A percentile compares a stretch with the other conserved stretches of the same genome.
Evolutionary conservation across 2,329 filamentous ascomycete species (phyloP).

Genomic region (Leptographium flavum): DNA sequence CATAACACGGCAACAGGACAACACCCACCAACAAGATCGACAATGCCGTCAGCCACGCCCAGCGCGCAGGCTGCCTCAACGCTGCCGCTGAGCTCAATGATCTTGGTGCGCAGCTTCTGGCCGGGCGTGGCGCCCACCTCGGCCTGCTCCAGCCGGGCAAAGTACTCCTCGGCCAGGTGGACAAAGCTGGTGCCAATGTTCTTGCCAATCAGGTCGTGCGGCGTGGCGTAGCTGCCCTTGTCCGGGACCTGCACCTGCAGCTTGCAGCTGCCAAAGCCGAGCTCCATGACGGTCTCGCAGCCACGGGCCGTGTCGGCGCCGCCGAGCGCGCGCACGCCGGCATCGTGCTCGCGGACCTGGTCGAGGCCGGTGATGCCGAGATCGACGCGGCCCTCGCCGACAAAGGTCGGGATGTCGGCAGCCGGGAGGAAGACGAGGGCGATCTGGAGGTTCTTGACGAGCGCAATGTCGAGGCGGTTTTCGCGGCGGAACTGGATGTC

Average conservation of each 20-base stretch:
- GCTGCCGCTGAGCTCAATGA: slow-evolving; percentile 90
- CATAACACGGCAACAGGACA: neutral
- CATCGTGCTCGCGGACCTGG: slow-evolving; percentile 83
- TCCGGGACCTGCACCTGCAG: slow-evolving; percentile 94
- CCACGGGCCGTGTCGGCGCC: slow-evolving; percentile 30
- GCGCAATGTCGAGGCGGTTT: slow-evolving; percentile 87
- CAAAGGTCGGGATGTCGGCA: slow-evolving; percentile 93
- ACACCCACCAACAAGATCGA: slow-evolving; percentile 78
- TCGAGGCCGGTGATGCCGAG: slow-evolving; percentile 90
- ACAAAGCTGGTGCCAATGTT: slow-evolving; percentile 96
- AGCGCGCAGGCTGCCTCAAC: slow-evolving; percentile 94
- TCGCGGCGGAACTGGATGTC: slow-evolving; percentile 96
- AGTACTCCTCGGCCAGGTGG: slow-evolving; percentile 69
- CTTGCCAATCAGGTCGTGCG: slow-evolving; percentile 73
- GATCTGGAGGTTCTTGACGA: slow-evolving; percentile 92
- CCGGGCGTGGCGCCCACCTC: slow-evolving; percentile 17
- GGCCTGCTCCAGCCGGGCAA: slow-evolving; percentile 56
- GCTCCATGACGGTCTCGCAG: slow-evolving; percentile 77
- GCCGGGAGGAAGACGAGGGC: slow-evolving; percentile 94
- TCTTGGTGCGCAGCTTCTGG: slow-evolving; percentile 63
- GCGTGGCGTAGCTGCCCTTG: slow-evolving; percentile 56
- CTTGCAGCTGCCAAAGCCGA: slow-evolving; percentile 82
- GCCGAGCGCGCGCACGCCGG: slow-evolving; percentile 32
- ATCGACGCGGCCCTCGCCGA: slow-evolving; percentile 81
- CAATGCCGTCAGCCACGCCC: slow-evolving; percentile 91